Percentiles rank a stretch among this genome's conserved stretches.
Evolutionary conservation across 305 asterid species (phyloP).

Genomic region (Plantago lanceolata): DNA sequence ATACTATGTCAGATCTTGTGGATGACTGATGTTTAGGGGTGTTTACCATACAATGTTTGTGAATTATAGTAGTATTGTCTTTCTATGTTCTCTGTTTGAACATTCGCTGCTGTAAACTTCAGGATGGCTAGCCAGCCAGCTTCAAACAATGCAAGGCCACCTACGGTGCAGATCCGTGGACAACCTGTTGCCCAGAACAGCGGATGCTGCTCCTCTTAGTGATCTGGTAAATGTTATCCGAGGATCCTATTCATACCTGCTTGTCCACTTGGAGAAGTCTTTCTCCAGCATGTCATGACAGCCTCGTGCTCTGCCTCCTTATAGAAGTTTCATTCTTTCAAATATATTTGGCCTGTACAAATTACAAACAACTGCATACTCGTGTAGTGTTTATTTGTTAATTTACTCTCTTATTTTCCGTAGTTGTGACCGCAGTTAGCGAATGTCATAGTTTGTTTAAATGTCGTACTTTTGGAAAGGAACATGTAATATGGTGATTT

Average conservation of each 20-base stretch:
- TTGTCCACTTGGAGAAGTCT: constrained; percentile 8
- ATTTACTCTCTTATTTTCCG: constrained; percentile 2
- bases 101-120: constrained; percentile 1
- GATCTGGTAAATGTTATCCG: not conserved
- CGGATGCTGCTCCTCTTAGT: constrained; percentile 70
- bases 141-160: constrained; percentile 55
- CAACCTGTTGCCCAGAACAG: constrained; percentile 65
- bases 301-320: not conserved
- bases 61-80: not conserved
- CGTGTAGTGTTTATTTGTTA: constrained; percentile 8
- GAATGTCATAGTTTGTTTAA: constrained; percentile 4
- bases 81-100: not conserved
- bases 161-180: constrained; percentile 69
- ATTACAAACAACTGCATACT: constrained; percentile 7
- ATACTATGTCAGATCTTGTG: no score
- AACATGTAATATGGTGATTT: constrained; percentile 1
- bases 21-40: no score
- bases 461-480: not conserved
- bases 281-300: not conserved
- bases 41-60: no score
- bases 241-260: constrained; percentile 5
- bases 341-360: constrained; percentile 14
- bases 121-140: constrained; percentile 86
- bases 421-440: constrained; percentile 8
- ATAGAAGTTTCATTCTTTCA: constrained; percentile 6